phyloP scores from a whole-genome alignment of 2,329 filamentous ascomycete species.

The Neofusicoccum cordaticola region DNA sequence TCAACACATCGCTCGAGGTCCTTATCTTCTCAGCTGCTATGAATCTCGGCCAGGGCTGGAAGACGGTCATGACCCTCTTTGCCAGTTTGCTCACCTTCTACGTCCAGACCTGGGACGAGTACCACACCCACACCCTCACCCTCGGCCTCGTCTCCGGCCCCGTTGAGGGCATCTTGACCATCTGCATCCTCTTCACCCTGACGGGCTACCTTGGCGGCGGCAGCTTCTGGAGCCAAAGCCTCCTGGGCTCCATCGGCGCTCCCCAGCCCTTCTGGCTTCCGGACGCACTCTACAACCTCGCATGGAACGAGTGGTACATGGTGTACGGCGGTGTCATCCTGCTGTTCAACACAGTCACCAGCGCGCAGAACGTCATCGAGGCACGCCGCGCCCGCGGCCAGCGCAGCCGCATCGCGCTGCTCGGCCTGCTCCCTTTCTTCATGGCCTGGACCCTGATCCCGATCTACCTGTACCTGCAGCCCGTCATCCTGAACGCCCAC shows the following conservation, averaged over 20 bases:
- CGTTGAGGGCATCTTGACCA: constrained; percentile 86
- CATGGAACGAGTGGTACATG: constrained; percentile 92
- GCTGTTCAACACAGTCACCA: constrained; percentile 78
- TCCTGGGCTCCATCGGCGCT: constrained; percentile 70
- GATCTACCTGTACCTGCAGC: constrained; percentile 80
- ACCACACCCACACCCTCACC: constrained; percentile 94
- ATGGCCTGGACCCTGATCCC: constrained; percentile 73
- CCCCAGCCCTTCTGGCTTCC: constrained; percentile 64
- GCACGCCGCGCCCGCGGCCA: constrained; percentile 73
- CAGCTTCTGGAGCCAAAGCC: constrained; percentile 87
- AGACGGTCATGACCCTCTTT: constrained; percentile 79
- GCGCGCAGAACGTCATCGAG: constrained; percentile 77
- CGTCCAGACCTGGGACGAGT: constrained; percentile 98
- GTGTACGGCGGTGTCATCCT: constrained; percentile 79
- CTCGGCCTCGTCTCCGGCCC: constrained; percentile 90
- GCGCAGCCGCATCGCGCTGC: constrained; percentile 68
- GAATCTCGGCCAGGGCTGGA: constrained; percentile 91
- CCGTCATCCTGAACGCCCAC: constrained; percentile 75
- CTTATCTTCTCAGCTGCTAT: constrained; percentile 88
- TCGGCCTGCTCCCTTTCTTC: constrained; percentile 80
- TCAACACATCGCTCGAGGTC: constrained; percentile 93
- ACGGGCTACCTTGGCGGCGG: constrained; percentile 84
- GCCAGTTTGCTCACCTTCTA: constrained; percentile 92
- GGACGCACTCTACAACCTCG: constrained; percentile 68
- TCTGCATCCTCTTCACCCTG: constrained; percentile 76